Evolutionary conservation across 164 flowering plant genomes (phyloP).

Genomic region (Akebia trifoliata): DNA sequence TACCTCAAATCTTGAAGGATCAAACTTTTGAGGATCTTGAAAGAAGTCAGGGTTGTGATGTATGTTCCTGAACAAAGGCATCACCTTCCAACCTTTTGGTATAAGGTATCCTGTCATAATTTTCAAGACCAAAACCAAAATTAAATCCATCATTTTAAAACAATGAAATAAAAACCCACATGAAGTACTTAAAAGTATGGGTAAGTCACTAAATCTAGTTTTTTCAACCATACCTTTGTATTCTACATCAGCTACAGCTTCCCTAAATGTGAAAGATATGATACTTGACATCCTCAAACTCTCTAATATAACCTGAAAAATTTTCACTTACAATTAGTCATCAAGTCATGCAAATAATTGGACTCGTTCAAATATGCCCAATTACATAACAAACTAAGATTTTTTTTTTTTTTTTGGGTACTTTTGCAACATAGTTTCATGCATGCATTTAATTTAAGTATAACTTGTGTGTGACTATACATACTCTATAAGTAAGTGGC

Average conservation of each 20-base stretch:
- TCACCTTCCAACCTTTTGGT: constrained; percentile 95
- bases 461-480: not conserved
- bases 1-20: constrained; percentile 93
- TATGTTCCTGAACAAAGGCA: constrained; percentile 91
- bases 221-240: constrained; percentile 51
- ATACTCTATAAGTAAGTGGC: constrained; percentile 56
- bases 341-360: no score
- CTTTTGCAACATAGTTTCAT: no score
- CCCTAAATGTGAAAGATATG: constrained; percentile 79
- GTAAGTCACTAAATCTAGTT: not conserved
- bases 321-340: no score
- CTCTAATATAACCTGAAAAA: constrained; percentile 66
- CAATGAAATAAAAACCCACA: not conserved
- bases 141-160: not conserved
- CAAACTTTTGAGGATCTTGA: constrained; percentile 64
- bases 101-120: constrained; percentile 63
- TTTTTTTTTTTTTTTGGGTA: no score
- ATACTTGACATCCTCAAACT: no score
- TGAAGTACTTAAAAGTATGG: not conserved
- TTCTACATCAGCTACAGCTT: constrained; percentile 81
- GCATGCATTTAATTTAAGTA: no score
- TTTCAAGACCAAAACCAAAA: not conserved
- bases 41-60: constrained; percentile 82
- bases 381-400: no score
- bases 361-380: no score